Percentiles rank a stretch among this genome's conserved stretches.
Evolutionary conservation across 768 basidiomycete genomes (phyloP).

Genomic region (Amanita pallidorosea): DNA sequence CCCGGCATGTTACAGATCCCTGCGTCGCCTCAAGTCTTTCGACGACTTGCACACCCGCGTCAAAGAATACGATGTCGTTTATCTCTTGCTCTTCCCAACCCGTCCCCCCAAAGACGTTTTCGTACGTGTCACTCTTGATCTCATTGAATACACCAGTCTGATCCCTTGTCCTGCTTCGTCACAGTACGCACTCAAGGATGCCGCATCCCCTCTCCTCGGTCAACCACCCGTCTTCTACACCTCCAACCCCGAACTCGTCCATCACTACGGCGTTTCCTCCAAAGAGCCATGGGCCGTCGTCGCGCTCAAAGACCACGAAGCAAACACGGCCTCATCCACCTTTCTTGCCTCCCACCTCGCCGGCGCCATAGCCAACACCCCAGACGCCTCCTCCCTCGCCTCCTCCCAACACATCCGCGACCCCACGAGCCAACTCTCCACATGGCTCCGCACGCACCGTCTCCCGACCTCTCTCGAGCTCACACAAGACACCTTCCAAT

Average conservation of each 20-base stretch:
- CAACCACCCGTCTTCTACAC: slow-evolving; percentile 34
- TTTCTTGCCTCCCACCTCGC: slow-evolving; percentile 22
- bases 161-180: slow-evolving; percentile 4
- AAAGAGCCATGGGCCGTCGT: slow-evolving; percentile 51
- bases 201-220: slow-evolving; percentile 33
- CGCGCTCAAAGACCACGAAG: slow-evolving; percentile 52
- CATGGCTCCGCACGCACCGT: slow-evolving; percentile 60
- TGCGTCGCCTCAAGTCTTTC: slow-evolving; percentile 7
- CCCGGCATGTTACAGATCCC: slow-evolving; percentile 18
- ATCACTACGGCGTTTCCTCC: slow-evolving; percentile 22
- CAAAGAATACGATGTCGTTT: slow-evolving; percentile 39
- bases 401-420: not conserved
- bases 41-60: slow-evolving; percentile 28
- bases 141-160: not conserved
- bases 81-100: slow-evolving; percentile 42
- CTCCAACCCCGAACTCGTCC: slow-evolving; percentile 23
- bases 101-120: slow-evolving; percentile 19
- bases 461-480: slow-evolving; percentile 70
- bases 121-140: slow-evolving; percentile 14
- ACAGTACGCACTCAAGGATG: slow-evolving; percentile 25
- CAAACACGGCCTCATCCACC: slow-evolving; percentile 30
- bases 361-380: not conserved
- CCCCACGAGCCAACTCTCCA: slow-evolving; percentile 17
- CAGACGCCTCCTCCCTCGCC: not conserved
- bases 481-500: slow-evolving; percentile 68